phyloP scores from a whole-genome alignment of 495 filamentous ascomycete species.

The Hypoxylon lenormandii region DNA sequence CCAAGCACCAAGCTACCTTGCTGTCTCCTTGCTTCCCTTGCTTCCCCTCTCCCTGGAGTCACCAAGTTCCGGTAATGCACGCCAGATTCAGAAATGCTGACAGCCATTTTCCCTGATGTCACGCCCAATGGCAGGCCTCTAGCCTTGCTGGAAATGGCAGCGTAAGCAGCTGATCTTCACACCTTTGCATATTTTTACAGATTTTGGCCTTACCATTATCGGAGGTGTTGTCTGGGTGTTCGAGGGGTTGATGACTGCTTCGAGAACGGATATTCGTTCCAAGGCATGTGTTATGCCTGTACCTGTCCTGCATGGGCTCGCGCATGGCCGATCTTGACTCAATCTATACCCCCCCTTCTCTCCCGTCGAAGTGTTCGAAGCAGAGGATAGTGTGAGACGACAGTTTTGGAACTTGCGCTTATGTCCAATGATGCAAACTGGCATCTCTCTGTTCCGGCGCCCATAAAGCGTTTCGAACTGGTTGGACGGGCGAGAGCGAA shows the following conservation, averaged over 20 bases:
- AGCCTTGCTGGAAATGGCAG: conserved; percentile 38
- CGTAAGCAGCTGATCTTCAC: conserved; percentile 41
- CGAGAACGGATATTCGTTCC: conserved; percentile 26
- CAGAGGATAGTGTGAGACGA: conserved; percentile 28
- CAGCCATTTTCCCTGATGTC: conserved; percentile 32
- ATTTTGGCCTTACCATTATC: conserved; percentile 37
- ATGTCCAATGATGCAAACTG: conserved; percentile 49
- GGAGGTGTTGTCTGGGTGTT: conserved; percentile 18
- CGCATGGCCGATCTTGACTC: conserved; percentile 38
- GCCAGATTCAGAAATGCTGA: conserved; percentile 42
- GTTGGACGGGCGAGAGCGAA: conserved; percentile 45
- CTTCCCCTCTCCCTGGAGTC: conserved; percentile 20
- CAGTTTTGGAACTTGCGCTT: conserved; percentile 38
- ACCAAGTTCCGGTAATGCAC: conserved; percentile 31
- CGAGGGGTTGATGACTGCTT: conserved; percentile 25
- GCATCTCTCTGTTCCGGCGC: conserved; percentile 39
- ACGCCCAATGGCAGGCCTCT: conserved; percentile 30
- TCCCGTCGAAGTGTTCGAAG: conserved; percentile 20
- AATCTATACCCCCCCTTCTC: conserved; percentile 16
- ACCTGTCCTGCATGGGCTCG: conserved; percentile 29
- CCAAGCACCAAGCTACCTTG: too few species aligned
- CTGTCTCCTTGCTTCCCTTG: too few species aligned
- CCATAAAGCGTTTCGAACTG: conserved; percentile 36
- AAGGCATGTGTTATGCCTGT: conserved; percentile 24
- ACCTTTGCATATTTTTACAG: conserved; percentile 29